Conservation (phyloP, 495 filamentous ascomycete species). For the Talaromyces borbonicus region DNA sequence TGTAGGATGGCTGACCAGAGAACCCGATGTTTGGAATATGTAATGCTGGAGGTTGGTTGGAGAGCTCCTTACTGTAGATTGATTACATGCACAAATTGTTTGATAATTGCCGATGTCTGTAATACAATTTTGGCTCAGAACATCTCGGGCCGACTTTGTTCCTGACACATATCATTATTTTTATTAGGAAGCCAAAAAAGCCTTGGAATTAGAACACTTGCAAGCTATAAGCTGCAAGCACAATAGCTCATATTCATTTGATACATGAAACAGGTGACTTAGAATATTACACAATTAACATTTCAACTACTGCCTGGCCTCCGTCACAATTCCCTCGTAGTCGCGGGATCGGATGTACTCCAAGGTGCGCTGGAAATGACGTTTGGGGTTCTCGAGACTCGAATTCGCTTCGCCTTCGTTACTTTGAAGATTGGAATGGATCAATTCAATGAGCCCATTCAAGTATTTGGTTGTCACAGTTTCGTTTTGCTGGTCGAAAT, state of each 20-base stretch:
- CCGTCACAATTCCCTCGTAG: slow-evolving; percentile 81
- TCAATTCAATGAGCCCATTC: slow-evolving; percentile 95
- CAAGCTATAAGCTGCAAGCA: too few relatives aligned
- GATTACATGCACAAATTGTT: too few relatives aligned
- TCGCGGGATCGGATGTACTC: slow-evolving; percentile 86
- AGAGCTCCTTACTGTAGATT: too few relatives aligned
- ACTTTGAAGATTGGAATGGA: slow-evolving; percentile 87
- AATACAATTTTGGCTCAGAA: too few relatives aligned
- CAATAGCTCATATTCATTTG: slow-evolving; percentile 6
- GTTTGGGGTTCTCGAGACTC: slow-evolving; percentile 72
- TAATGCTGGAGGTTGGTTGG: too few relatives aligned
- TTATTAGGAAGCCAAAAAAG: too few relatives aligned
- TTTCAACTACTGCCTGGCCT: slow-evolving; percentile 46
- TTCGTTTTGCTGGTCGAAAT: slow-evolving; percentile 98
- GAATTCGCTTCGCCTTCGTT: slow-evolving; percentile 60
- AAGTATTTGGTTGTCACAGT: slow-evolving; percentile 96
- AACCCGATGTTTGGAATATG: too few relatives aligned
- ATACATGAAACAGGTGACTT: slow-evolving; percentile 12
- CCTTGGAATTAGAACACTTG: too few relatives aligned
- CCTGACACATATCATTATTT: too few relatives aligned
- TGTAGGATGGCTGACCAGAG: too few relatives aligned
- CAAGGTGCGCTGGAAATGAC: slow-evolving; percentile 87
- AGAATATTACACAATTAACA: slow-evolving; percentile 5
- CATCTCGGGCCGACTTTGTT: too few relatives aligned
- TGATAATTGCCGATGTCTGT: too few relatives aligned